These are phyloP conservation scores for Collybia nuda DNA, from an alignment of 768 basidiomycete genomes.

Conservation along the genomic window DNA sequence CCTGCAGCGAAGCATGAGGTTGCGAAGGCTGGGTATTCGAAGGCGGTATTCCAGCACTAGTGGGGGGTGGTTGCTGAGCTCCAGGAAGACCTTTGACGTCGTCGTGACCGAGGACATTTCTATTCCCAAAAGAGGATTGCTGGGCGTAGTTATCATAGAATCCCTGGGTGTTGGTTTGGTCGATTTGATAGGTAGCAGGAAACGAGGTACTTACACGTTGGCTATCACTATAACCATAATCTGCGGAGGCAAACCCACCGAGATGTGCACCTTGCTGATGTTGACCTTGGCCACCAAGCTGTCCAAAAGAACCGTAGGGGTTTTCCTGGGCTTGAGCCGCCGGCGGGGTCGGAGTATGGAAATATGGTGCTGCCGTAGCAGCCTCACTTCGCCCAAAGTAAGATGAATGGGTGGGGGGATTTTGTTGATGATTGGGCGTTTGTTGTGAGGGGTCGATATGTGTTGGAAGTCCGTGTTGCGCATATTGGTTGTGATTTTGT, in stretches of 20 bases:
- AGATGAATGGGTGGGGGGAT: conserved; percentile 44
- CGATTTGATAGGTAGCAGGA: conserved; percentile 11
- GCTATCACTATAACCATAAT: conserved; percentile 69
- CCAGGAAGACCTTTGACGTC: conserved; percentile 72
- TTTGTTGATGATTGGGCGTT: conserved; percentile 36
- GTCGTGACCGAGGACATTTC: conserved; percentile 69
- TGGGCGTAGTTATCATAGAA: conserved; percentile 79
- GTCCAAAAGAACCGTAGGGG: conserved; percentile 68
- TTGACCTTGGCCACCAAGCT: conserved; percentile 52
- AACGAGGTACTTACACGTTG: conserved; percentile 51
- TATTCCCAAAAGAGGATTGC: conserved; percentile 60
- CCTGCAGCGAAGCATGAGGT: conserved; percentile 51
- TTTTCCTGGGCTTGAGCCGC: conserved; percentile 61
- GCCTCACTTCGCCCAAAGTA: conserved; percentile 73
- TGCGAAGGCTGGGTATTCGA: conserved; percentile 55
- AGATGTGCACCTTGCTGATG: conserved; percentile 61
- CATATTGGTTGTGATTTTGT: conserved; percentile 51
- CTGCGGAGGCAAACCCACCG: conserved; percentile 55
- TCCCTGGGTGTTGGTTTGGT: conserved; percentile 35
- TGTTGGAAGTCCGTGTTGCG: conserved; percentile 64
- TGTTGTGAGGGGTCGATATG: conserved; percentile 65
- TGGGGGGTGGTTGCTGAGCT: conserved; percentile 55
- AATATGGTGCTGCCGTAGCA: conserved; percentile 52
- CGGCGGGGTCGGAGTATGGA: conserved; percentile 79
- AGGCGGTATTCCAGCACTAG: conserved; percentile 46